Percentiles rank a stretch among this genome's conserved stretches.
Evolutionary conservation across 768 basidiomycete species (phyloP).

Genomic region (Lactarius evosmus): DNA sequence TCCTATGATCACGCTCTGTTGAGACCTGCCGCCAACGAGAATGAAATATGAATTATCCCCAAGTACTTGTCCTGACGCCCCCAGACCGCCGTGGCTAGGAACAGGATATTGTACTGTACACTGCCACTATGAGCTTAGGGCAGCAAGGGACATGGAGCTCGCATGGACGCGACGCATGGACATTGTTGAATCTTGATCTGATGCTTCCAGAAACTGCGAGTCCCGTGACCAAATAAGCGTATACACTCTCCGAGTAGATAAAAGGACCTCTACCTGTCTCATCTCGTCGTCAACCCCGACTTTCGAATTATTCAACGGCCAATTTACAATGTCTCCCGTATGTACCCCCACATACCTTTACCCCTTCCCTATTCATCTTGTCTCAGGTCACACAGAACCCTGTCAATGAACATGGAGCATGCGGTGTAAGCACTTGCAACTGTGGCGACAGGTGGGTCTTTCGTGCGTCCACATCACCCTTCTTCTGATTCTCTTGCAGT

Average conservation of each 20-base stretch:
- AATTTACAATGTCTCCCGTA: conserved; percentile 12
- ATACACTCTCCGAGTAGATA: conserved; percentile 4
- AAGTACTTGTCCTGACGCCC: too few species aligned
- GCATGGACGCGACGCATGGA: too few species aligned
- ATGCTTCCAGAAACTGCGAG: background rate
- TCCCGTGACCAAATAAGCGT: background rate
- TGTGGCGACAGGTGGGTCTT: conserved; percentile 48
- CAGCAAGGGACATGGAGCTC: too few species aligned
- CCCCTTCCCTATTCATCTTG: background rate
- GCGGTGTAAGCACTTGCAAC: conserved; percentile 38
- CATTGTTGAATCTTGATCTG: too few species aligned
- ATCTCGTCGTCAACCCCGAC: background rate
- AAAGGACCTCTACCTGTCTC: background rate
- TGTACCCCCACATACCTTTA: background rate
- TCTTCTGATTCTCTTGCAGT: conserved; percentile 34
- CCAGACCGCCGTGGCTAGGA: too few species aligned
- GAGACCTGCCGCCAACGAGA: too few species aligned
- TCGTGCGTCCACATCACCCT: background rate
- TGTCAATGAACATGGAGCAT: conserved; percentile 38
- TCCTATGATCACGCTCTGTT: too few species aligned
- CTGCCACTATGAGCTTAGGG: too few species aligned
- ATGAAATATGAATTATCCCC: too few species aligned
- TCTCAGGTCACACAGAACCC: conserved; percentile 29
- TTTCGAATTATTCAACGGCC: background rate
- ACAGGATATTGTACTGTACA: too few species aligned